phyloP scores from a whole-genome alignment of 352 stramenopile species.

The Stramenopiles sp. region DNA sequence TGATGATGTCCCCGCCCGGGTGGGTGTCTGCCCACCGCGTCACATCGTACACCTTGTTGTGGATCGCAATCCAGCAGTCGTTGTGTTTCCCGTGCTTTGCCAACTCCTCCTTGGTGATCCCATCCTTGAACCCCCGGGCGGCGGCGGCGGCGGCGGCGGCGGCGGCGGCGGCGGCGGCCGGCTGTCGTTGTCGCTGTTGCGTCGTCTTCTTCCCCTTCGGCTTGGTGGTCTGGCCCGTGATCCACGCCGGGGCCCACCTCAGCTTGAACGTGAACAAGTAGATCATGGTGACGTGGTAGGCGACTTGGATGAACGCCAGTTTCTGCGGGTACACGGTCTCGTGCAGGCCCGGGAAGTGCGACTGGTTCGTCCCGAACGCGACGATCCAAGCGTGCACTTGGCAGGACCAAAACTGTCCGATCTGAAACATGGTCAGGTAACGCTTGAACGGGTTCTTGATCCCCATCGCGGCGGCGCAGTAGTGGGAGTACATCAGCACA shows the following conservation, averaged over 20 bases:
- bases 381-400: conserved; percentile 19
- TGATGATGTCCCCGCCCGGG: conserved; percentile 39
- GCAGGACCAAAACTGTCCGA: conserved; percentile 21
- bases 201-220: too few species aligned
- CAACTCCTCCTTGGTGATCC: conserved; percentile 50
- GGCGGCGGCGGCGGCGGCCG: too few species aligned
- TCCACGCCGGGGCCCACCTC: too few species aligned
- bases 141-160: too few species aligned
- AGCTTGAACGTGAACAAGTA: too few species aligned
- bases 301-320: conserved; percentile 18
- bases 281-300: conserved; percentile 26
- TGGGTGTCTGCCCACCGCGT: conserved; percentile 50
- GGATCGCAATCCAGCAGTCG: conserved; percentile 62
- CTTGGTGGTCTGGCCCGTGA: too few species aligned
- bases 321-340: conserved; percentile 11
- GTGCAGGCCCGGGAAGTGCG: too few species aligned
- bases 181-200: too few species aligned
- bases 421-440: conserved; percentile 21
- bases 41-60: conserved; percentile 71
- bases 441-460: conserved; percentile 22
- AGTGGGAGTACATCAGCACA: conserved; percentile 25
- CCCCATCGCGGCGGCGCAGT: conserved; percentile 18
- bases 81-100: conserved; percentile 43
- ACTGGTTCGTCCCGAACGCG: background rate
- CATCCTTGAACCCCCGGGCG: too few species aligned